Evolutionary conservation across 371 early-diverging fungal species (phyloP), one percentile per base, ranked within the genome.

Genomic region (Mortierella sp.): DNA sequence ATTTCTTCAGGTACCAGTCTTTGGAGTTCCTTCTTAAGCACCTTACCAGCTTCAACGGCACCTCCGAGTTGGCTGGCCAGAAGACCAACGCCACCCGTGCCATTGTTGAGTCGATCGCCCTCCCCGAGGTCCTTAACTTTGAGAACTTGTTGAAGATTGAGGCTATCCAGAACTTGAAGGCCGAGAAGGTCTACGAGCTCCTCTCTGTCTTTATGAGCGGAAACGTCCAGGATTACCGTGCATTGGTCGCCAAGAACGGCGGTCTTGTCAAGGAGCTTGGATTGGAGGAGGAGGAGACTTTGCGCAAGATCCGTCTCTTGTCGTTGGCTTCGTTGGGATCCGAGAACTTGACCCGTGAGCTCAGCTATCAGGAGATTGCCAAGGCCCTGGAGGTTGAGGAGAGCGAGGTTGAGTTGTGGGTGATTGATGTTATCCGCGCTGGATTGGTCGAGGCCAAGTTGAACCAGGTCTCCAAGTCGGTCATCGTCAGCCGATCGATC

Each of bases 371-470:
- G 64, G 89, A 90, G 29, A 92, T 98, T 68, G 93, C 96, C 63
- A 87, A 89, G 64, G 92, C 90, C 9, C 88, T 97, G 64, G 92
- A 92, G 73, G 91, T 97, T 65, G 86, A 89, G 13, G 93, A 91
- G 70, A 92, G 89, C n/a, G 96, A 97, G 48, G 96, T 97, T 9
- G 97, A 97, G 88, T 86, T 96, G 90, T 96, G 96, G 96, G 93
- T 96, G 29, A 97, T 98, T 86, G 96, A 97, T 86, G 93, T 92
- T 16, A 96, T 97, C 71, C 95, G 97, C 40, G 93, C 95, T 44
- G 96, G 96, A 58, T 89, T 98, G 71, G 91, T 97, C n/a, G 97
- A 97, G 85, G 97, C 96, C 77, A 96, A 96, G 87, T 92, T 98
- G 88, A 94, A 97, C 88, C 98, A 97, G 88, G 89, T 97, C 39